Base-by-base conservation (phyloP, 306 rosid species). In the Cucumis hystrix region DNA sequence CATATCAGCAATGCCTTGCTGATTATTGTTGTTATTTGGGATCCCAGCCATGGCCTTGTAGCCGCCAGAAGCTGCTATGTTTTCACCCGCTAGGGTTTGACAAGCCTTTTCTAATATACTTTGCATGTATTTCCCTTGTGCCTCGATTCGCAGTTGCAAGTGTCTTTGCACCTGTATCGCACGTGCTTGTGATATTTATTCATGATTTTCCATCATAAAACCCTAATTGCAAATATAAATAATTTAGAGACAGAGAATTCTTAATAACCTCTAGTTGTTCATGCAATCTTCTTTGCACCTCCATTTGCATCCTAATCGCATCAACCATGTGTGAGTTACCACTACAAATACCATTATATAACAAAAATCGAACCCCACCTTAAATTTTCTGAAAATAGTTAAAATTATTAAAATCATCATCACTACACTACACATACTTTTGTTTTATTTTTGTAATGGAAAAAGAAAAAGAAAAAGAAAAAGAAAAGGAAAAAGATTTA, bases 41-140 rank as follows among this genome's bases (percentile, higher is more conserved):
- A 72, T 21, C 6, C 16, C 70, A 0, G 33, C 74, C 74, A 68
- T 68, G 30, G 71, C 35, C 55, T 68, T 68, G 55, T 68, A 68
- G 55, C 55, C 18, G 7, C 56, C 57, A 16, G 74, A n/a, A 6
- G 20, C 57, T 12, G 12, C 75, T 57, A 43, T 43, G 56, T 69
- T 69, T 23, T 69, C 75, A 39, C 7, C 97, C 0, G 97, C 97
- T 45, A 95, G 99, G 66, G 97, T 95, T 90, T 95, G 97, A 83
- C 92, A 95, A 51, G 99, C 99, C 80, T 95, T 95, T 83, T 95
- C 99, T 78, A 95, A 81, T 87, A 92, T 95, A 66, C 97, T 92
- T 57, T 95, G 99, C 99, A 95, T 95, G 89, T 95, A 95, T 85
- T 95, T 95, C 60, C 99, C 99, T 87, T 95, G 99, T 57, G 99